A percentile compares a stretch with the other conserved stretches of the same genome.
These are phyloP conservation scores for Polytrichum formosum DNA, from an alignment of 225 moss, liverwort and hornwort genomes.

Conservation along the genomic window DNA sequence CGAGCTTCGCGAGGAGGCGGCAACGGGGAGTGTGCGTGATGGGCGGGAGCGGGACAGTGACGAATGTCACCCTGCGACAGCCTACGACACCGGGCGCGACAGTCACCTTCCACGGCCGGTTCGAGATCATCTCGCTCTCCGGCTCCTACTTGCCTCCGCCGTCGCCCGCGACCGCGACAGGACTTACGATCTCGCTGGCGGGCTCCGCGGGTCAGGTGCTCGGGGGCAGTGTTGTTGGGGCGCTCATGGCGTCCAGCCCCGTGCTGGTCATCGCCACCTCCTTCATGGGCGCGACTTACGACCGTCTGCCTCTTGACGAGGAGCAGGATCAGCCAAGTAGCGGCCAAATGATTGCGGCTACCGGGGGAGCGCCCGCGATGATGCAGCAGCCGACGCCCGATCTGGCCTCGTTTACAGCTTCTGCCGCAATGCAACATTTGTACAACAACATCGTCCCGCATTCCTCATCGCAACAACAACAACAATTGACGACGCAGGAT, in stretches of 20 bases:
- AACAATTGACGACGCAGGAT: slow-evolving; percentile 6
- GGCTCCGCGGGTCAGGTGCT: slow-evolving; percentile 57
- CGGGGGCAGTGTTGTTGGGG: slow-evolving; percentile 59
- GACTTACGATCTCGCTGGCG: slow-evolving; percentile 54
- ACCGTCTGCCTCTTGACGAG: slow-evolving; percentile 59
- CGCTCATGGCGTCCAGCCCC: slow-evolving; percentile 52
- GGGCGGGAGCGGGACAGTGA: slow-evolving; percentile 59
- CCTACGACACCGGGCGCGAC: slow-evolving; percentile 52
- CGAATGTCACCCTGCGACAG: slow-evolving; percentile 58
- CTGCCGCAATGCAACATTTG: slow-evolving; percentile 4
- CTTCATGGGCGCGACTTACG: slow-evolving; percentile 49
- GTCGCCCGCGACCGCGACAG: slow-evolving; percentile 26
- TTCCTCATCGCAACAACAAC: not conserved
- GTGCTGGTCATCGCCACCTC: slow-evolving; percentile 59
- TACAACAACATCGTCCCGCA: slow-evolving; percentile 6
- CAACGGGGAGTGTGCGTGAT: slow-evolving; percentile 59
- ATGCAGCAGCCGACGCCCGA: not conserved
- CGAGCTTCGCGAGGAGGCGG: slow-evolving; percentile 43
- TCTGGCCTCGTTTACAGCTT: not conserved
- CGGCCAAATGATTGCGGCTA: slow-evolving; percentile 5
- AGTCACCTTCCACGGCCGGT: slow-evolving; percentile 63
- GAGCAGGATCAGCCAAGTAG: slow-evolving; percentile 16
- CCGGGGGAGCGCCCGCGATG: not conserved
- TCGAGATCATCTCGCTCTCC: slow-evolving; percentile 64
- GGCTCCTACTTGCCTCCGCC: slow-evolving; percentile 60